Evolutionary conservation across 2,329 filamentous ascomycete species (phyloP).

Genomic region (Alternaria brassicae): DNA sequence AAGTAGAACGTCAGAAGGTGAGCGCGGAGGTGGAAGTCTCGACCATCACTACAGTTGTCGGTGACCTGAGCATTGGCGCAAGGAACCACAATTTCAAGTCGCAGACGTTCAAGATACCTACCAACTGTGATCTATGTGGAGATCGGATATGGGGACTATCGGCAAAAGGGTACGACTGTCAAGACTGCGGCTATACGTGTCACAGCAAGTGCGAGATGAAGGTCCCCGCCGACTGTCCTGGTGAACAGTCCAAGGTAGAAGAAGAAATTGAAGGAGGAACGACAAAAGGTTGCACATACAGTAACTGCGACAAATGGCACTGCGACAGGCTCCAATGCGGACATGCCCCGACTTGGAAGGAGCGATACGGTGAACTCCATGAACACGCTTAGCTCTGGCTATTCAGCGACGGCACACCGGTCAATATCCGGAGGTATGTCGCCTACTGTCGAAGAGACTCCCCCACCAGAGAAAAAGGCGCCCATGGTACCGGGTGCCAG

Average conservation of each 20-base stretch:
- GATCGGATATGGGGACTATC: constrained; percentile 97
- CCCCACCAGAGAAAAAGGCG: constrained; percentile 46
- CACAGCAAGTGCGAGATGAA: constrained; percentile 99
- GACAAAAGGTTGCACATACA: constrained; percentile 78
- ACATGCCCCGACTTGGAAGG: constrained; percentile 73
- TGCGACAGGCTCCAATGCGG: constrained; percentile 61
- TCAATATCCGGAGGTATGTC: constrained; percentile 70
- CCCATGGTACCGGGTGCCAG: constrained; percentile 34
- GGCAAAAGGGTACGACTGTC: constrained; percentile 94
- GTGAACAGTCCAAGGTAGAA: constrained; percentile 92
- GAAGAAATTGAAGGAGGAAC: constrained; percentile 88
- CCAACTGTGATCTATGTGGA: constrained; percentile 95
- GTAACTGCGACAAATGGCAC: constrained; percentile 53
- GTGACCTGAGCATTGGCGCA: constrained; percentile 89
- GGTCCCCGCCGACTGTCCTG: constrained; percentile 92
- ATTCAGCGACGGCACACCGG: constrained; percentile 77
- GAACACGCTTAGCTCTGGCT: constrained; percentile 79
- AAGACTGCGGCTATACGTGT: constrained; percentile 96
- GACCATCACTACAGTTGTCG: constrained; percentile 89
- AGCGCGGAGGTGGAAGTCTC: constrained; percentile 92
- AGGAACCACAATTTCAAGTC: constrained; percentile 97
- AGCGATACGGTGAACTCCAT: constrained; percentile 88
- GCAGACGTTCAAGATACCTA: constrained; percentile 99
- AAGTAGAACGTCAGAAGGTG: constrained; percentile 80
- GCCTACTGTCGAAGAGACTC: constrained; percentile 60